Evolutionary conservation across 2,329 filamentous ascomycete genomes (phyloP), one percentile per base, ranked within the genome.

Genomic region (Pseudohalonectria lignicola): DNA sequence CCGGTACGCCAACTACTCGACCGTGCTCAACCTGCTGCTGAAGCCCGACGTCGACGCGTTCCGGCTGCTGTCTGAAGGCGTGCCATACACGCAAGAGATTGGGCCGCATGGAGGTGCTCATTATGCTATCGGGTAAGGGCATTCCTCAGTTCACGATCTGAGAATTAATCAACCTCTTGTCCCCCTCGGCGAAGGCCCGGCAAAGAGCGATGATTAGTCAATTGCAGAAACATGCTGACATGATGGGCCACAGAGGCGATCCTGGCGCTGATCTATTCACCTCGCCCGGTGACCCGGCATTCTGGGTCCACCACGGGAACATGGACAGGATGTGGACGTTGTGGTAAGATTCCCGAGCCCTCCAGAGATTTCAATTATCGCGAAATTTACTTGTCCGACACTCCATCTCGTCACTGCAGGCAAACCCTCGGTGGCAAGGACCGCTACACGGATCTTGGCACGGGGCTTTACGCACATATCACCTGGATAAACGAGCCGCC

Each of bases 51-150:
- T 64, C 34, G 40, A 42, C 8, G 45, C 46, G 7, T 64, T 62
- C 45, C 53, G 61, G 37, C 50, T 49, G 21, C 37, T 49, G 13
- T 56, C 60, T 40, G 56, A 63, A 45, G 60, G 57, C 4, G 45
- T 56, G 10, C 51, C 51, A 5, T 45, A 46, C 36, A 49, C 48
- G 0, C 39, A 43, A 13, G 48, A 53, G 25, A 48, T 59, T n/a
- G 57, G 56, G 3, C 49, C 53, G 8, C 54, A 53, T 32, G 51
- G 50, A 4, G 54, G 48, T 13, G 49, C 46, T 36, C 56, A 58
- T 36, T 55, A 52, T 39, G 47, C 48, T 3, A 53, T 57, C 30
- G 47, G 45, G 49, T 46, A 40, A 36, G 41, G n/a, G n/a, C n/a
- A n/a, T n/a, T 33, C 10, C 26, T 21, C 10, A 36, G 29, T n/a